Conservation (phyloP, 2,329 filamentous ascomycete genomes). For the Epichloe gansuensis region DNA sequence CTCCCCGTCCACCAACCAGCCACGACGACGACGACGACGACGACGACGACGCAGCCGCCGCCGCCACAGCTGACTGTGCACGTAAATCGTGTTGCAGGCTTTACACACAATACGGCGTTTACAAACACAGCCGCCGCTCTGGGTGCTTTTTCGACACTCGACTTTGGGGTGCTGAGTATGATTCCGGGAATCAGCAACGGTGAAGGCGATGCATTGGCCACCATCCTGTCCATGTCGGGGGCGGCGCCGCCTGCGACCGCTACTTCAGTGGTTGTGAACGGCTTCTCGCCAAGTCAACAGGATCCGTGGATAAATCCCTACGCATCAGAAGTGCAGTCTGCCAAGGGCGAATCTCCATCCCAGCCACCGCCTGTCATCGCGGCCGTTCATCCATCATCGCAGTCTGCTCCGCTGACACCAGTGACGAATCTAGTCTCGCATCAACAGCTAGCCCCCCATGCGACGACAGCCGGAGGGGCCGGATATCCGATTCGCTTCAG, state of each 20-base stretch:
- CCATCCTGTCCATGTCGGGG: constrained; percentile 22
- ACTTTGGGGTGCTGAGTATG: constrained; percentile 31
- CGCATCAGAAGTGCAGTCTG: constrained; percentile 13
- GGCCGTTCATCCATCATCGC: constrained; percentile 16
- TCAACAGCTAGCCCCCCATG: constrained; percentile 3
- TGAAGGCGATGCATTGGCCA: constrained; percentile 7
- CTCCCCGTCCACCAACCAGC: constrained; percentile 13
- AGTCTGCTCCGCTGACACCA: constrained; percentile 20
- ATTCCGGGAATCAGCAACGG: constrained; percentile 30
- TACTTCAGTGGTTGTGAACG: constrained; percentile 15
- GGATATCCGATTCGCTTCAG: constrained; percentile 36
- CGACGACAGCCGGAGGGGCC: constrained; percentile 5
- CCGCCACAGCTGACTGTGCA: constrained; percentile 24
- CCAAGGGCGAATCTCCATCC: constrained; percentile 11
- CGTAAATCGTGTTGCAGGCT: constrained; percentile 37
- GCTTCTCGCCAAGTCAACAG: constrained; percentile 23
- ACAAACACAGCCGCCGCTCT: constrained; percentile 26
- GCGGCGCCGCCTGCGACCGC: constrained; percentile 17
- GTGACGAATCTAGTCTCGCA: background rate
- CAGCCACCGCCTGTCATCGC: constrained; percentile 19
- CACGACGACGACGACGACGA: constrained; percentile 6
- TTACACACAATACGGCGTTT: constrained; percentile 33
- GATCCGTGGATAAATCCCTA: constrained; percentile 25
- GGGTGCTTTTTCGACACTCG: constrained; percentile 27
- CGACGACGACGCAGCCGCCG: background rate